These are phyloP conservation scores for Erodium texanum DNA, from an alignment of 441 rosid species.

Conservation along the genomic window DNA sequence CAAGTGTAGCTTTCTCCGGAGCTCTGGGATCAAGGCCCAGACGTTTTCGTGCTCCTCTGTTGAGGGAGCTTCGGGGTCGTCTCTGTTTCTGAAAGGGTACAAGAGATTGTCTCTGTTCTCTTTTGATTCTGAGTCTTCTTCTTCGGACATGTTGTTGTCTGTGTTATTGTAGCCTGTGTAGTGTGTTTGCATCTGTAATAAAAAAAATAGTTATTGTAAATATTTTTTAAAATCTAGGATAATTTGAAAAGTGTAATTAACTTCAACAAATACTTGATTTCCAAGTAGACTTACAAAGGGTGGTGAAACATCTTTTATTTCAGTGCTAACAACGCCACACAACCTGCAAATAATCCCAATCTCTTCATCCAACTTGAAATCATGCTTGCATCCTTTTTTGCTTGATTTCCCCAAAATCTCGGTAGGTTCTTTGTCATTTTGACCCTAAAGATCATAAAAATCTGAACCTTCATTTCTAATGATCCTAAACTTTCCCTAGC, in stretches of 20 bases:
- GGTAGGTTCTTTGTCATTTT: slow-evolving; percentile 25
- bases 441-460: slow-evolving; percentile 36
- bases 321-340: slow-evolving; percentile 65
- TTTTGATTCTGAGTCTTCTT: slow-evolving; percentile 27
- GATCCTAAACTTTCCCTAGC: background rate
- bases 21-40: slow-evolving; percentile 77
- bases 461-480: background rate
- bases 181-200: slow-evolving; percentile 30
- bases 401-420: slow-evolving; percentile 32
- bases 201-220: too few relatives aligned
- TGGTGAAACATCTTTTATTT: slow-evolving; percentile 62
- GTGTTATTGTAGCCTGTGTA: slow-evolving; percentile 32
- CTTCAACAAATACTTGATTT: background rate
- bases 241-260: too few relatives aligned
- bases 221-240: too few relatives aligned
- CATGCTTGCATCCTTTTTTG: slow-evolving; percentile 47
- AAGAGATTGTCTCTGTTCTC: slow-evolving; percentile 29
- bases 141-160: slow-evolving; percentile 28
- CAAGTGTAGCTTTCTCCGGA: slow-evolving; percentile 47
- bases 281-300: slow-evolving; percentile 65
- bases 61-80: slow-evolving; percentile 23
- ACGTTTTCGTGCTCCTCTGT: slow-evolving; percentile 54
- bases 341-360: slow-evolving; percentile 59
- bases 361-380: slow-evolving; percentile 60
- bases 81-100: slow-evolving; percentile 19